Evolutionary conservation across 192 early-diverging fungal species (phyloP), one percentile per base, ranked within the genome.

Genomic region (Jimgerdemannia lactiflua): DNA sequence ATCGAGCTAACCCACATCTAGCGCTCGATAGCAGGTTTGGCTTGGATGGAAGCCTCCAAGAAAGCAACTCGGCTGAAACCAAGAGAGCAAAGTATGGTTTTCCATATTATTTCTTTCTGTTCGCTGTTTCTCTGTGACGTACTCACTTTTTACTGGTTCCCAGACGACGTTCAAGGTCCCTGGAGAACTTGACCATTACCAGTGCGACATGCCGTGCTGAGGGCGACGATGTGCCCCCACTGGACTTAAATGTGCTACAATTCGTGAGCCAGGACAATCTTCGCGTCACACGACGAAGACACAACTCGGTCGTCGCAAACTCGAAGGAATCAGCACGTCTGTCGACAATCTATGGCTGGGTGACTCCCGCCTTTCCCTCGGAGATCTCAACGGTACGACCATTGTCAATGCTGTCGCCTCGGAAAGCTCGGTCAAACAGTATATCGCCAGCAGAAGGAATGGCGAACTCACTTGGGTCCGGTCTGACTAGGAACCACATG

Each of bases 271-370:
- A 10, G 43, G 29, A 19, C 69, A 9, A 44, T 70, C 4, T n/a
- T 59, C 10, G 65, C 63, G 29, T 54, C 49, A 4, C 49, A 54
- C 78, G 76, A 72, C 67, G 83, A 49, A 73, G 86, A 49, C 83
- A 76, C 67, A 82, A 83, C 65, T 85, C 84, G 29, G 83, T 71
- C 42, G 79, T 79, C 19, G 80, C 79, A 29, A 84, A 80, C 42
- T 77, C 83, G 9, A 78, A 75, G 40, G 85, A 86, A 64, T 84
- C 76, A 49, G 69, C 76, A 18, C 71, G 79, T 18, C 67, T 86
- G 1, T 79, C 83, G 4, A 79, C 83, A 1, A 84, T 86, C 19
- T 84, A 84, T 71, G 83, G 83, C 40, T 86, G 85, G 85, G 80
- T 81, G 7, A 79, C 78, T 4, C 71, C 19, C 40, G 71, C 70